Conservation (phyloP, 371 early-diverging fungal species). For the Blastocladiella emersonii region DNA sequence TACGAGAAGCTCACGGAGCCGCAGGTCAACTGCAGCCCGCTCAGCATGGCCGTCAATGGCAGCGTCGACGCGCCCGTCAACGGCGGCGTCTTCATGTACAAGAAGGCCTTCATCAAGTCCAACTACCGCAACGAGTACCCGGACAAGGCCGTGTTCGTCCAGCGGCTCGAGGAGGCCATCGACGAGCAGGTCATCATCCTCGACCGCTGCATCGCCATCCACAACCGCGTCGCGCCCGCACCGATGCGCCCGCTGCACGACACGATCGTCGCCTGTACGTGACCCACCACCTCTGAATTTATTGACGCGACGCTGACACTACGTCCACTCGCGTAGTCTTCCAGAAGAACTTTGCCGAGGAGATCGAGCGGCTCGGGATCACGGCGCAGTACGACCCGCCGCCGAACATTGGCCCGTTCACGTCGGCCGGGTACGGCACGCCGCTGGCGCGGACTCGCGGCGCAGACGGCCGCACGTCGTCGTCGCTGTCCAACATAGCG, state of each 20-base stretch:
- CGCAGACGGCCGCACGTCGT: neutral
- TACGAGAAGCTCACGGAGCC: conserved; percentile 22
- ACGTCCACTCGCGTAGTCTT: conserved; percentile 38
- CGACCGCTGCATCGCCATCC: conserved; percentile 43
- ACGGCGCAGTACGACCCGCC: neutral
- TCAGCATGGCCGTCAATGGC: conserved; percentile 69
- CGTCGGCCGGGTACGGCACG: neutral
- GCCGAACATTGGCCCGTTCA: neutral
- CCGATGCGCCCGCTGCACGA: conserved; percentile 65
- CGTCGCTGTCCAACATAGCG: neutral
- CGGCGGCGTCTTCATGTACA: conserved; percentile 65
- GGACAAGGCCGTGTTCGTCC: conserved; percentile 28
- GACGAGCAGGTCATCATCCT: conserved; percentile 53
- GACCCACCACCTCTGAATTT: neutral
- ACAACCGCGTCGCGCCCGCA: conserved; percentile 41
- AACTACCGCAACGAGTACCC: conserved; percentile 28
- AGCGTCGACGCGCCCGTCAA: conserved; percentile 77
- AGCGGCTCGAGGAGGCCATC: conserved; percentile 39
- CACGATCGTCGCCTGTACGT: conserved; percentile 46
- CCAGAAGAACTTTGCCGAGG: conserved; percentile 51
- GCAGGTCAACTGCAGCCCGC: conserved; percentile 46
- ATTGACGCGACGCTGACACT: neutral
- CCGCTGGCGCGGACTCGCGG: neutral
- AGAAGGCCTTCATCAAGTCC: conserved; percentile 44
- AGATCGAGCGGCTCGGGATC: conserved; percentile 25